These are phyloP conservation scores for Aureobasidium namibiae DNA, from an alignment of 2,329 filamentous ascomycete genomes.

Conservation along the genomic window DNA sequence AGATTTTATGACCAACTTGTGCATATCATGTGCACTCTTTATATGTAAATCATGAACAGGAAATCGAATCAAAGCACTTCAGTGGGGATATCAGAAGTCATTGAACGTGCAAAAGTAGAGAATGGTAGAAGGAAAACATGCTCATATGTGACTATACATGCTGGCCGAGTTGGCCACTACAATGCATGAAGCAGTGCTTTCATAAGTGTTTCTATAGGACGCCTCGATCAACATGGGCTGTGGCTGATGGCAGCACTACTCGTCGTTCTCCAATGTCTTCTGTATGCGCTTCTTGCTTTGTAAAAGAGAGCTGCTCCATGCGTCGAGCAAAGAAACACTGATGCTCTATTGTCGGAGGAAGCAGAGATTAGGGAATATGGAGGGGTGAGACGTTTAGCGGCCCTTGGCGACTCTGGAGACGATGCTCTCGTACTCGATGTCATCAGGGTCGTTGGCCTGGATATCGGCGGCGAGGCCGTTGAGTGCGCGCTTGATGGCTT, in stretches of 20 bases:
- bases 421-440: slow-evolving; percentile 70
- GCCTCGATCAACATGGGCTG: slow-evolving; percentile 6
- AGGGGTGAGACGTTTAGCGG: slow-evolving; percentile 21
- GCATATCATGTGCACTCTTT: not conserved
- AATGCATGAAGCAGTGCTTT: slow-evolving; percentile 13
- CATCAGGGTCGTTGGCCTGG: slow-evolving; percentile 76
- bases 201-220: slow-evolving; percentile 11
- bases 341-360: not conserved
- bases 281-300: slow-evolving; percentile 5
- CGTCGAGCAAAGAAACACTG: not conserved
- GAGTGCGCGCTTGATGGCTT: slow-evolving; percentile 71
- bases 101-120: not conserved
- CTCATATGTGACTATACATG: slow-evolving; percentile 11
- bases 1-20: not conserved
- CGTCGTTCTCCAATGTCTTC: slow-evolving; percentile 3
- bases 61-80: not conserved
- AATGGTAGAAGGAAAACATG: not conserved
- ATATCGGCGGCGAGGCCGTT: slow-evolving; percentile 68
- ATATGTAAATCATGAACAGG: not conserved
- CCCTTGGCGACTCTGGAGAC: slow-evolving; percentile 46
- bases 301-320: not conserved
- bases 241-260: not conserved
- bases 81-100: not conserved
- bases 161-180: not conserved
- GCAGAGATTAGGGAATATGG: not conserved